phyloP scores from a whole-genome alignment of 805 yeast genomes.

The Teunomyces barrocoloradensis region DNA sequence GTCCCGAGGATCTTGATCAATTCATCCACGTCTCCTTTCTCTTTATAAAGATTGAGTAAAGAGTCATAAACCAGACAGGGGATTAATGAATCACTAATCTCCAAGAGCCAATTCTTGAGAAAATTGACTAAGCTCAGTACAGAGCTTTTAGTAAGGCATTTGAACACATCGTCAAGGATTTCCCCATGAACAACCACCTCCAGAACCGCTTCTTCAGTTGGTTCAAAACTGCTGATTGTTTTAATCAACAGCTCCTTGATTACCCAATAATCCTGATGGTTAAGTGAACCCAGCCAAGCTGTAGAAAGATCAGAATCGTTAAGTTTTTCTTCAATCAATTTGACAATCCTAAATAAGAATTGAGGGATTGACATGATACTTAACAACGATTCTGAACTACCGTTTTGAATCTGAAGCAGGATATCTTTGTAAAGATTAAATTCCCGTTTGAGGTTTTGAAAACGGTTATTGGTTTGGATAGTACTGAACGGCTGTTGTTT shows the following conservation, averaged over 20 bases:
- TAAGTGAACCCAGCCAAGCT: constrained; percentile 31
- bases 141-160: constrained; percentile 7
- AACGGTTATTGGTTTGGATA: constrained; percentile 28
- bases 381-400: constrained; percentile 15
- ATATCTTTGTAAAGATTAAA: constrained; percentile 42
- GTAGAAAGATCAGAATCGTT: constrained; percentile 5
- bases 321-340: constrained; percentile 15
- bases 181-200: constrained; percentile 22
- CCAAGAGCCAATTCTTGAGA: constrained; percentile 40
- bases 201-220: constrained; percentile 11
- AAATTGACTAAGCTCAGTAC: constrained; percentile 25
- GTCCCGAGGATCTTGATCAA: constrained; percentile 26
- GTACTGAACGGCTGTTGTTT: constrained; percentile 19
- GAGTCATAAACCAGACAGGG: constrained; percentile 41
- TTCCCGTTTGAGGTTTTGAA: constrained; percentile 36
- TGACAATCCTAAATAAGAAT: constrained; percentile 23
- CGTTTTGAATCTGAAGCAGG: constrained; percentile 31
- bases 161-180: constrained; percentile 18
- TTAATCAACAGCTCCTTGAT: constrained; percentile 28
- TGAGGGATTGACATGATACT: constrained; percentile 32
- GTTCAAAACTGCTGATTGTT: constrained; percentile 18
- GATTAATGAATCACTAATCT: constrained; percentile 39
- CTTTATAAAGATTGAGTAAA: constrained; percentile 19
- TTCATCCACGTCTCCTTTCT: constrained; percentile 10
- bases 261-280: constrained; percentile 34